Evolutionary conservation across 1,139 yeast genomes (phyloP).

Genomic region (Protomyces macrosporus): DNA sequence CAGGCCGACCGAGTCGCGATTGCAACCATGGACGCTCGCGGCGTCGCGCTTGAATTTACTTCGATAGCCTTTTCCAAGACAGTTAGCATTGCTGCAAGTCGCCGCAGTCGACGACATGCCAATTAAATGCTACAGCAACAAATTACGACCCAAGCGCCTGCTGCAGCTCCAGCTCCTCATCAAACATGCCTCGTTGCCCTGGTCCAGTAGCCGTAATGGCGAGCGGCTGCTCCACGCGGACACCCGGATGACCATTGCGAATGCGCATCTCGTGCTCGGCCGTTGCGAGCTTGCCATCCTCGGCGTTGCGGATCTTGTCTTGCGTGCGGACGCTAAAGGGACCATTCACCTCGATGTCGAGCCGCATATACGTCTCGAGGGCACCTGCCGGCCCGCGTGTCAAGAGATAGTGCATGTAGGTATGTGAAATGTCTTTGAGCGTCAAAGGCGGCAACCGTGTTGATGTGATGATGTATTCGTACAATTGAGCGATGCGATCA

Average conservation of each 20-base stretch:
- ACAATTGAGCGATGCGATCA: constrained; percentile 30
- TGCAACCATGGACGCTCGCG: too few species aligned
- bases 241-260: constrained; percentile 40
- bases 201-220: background rate
- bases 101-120: too few species aligned
- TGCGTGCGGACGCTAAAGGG: constrained; percentile 35
- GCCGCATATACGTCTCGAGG: constrained; percentile 35
- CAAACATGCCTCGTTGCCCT: constrained; percentile 11
- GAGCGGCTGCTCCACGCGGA: constrained; percentile 34
- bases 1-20: too few species aligned
- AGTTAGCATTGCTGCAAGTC: too few species aligned
- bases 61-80: too few species aligned
- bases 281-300: constrained; percentile 25
- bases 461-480: constrained; percentile 31
- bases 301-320: constrained; percentile 24
- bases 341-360: constrained; percentile 41
- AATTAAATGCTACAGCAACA: background rate
- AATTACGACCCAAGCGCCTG: background rate
- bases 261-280: constrained; percentile 31
- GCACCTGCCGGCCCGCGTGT: constrained; percentile 33
- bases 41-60: too few species aligned
- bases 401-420: constrained; percentile 36
- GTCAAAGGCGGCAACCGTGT: constrained; percentile 36
- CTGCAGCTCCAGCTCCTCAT: constrained; percentile 13
- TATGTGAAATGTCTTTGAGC: constrained; percentile 36